These are phyloP conservation scores for Akanthomyces lecanii DNA, from an alignment of 2,329 filamentous ascomycete genomes.

Conservation along the genomic window DNA sequence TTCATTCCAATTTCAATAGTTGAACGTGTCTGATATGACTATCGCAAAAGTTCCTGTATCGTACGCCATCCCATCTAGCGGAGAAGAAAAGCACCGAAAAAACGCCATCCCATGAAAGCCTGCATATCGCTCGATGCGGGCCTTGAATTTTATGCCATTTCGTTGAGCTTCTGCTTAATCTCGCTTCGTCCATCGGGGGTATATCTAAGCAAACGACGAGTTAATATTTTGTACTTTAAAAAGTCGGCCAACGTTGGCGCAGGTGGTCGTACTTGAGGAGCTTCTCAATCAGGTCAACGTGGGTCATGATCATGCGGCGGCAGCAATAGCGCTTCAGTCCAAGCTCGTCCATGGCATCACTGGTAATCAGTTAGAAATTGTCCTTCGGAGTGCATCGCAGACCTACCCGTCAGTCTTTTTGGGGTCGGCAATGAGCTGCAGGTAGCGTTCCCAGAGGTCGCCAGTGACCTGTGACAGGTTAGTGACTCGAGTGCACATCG, in stretches of 20 bases:
- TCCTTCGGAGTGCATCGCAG: background rate
- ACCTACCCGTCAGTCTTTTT: constrained; percentile 69
- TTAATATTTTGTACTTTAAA: constrained; percentile 1
- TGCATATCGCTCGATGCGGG: background rate
- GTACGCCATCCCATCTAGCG: constrained; percentile 14
- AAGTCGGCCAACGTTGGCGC: background rate
- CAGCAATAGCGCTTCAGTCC: constrained; percentile 96
- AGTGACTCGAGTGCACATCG: constrained; percentile 25
- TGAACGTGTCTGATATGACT: constrained; percentile 3
- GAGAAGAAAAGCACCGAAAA: constrained; percentile 1
- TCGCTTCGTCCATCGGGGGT: constrained; percentile 52
- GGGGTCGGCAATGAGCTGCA: constrained; percentile 75
- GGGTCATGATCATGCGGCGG: constrained; percentile 98
- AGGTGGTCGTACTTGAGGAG: constrained; percentile 69
- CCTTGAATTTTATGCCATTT: constrained; percentile 15
- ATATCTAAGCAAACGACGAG: constrained; percentile 40
- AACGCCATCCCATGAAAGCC: constrained; percentile 18
- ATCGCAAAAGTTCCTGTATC: constrained; percentile 8
- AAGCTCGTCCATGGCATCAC: constrained; percentile 93
- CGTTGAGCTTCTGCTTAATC: constrained; percentile 19
- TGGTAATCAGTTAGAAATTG: constrained; percentile 38
- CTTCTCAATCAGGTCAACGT: constrained; percentile 98
- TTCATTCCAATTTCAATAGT: background rate
- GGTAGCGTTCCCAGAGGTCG: constrained; percentile 95
- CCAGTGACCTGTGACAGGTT: constrained; percentile 70